phyloP scores from a whole-genome alignment of 805 yeast species.

The Candida hungchunana region DNA sequence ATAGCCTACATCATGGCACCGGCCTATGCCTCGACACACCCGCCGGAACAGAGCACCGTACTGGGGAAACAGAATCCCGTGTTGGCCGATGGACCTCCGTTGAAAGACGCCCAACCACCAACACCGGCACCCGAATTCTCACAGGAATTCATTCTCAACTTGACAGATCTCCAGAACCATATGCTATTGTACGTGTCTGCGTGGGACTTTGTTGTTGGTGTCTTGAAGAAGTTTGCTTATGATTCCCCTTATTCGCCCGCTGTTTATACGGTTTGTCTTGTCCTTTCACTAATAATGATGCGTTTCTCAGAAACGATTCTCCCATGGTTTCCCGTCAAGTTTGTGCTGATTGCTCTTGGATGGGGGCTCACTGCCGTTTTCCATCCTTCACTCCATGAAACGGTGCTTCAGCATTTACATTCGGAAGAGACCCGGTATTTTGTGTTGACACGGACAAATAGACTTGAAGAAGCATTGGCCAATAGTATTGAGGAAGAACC shows the following conservation, averaged over 20 bases:
- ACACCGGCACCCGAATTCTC: constrained; percentile 77
- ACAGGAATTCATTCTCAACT: constrained; percentile 69
- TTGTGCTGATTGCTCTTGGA: constrained; percentile 32
- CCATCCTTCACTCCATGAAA: constrained; percentile 53
- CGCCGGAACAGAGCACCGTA: constrained; percentile 46
- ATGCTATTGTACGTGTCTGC: constrained; percentile 59
- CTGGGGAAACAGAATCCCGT: constrained; percentile 35
- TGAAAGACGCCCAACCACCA: constrained; percentile 4
- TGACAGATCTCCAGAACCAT: constrained; percentile 81
- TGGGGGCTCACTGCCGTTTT: constrained; percentile 45
- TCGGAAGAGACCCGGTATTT: constrained; percentile 63
- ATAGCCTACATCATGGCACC: constrained; percentile 61
- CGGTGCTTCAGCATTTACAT: constrained; percentile 42
- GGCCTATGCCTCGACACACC: constrained; percentile 54
- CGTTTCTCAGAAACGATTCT: constrained; percentile 28
- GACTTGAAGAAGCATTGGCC: constrained; percentile 45
- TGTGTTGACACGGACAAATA: constrained; percentile 44
- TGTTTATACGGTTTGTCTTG: constrained; percentile 39
- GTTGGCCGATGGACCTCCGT: constrained; percentile 43
- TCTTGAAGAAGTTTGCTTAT: constrained; percentile 52
- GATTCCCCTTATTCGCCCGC: constrained; percentile 57
- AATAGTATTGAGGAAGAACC: constrained; percentile 38
- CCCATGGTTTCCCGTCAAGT: constrained; percentile 31
- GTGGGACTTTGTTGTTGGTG: constrained; percentile 52
- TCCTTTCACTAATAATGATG: constrained; percentile 29